These are phyloP conservation scores for Podospora fimiseda DNA, from an alignment of 495 filamentous ascomycete genomes.

Conservation along the genomic window DNA sequence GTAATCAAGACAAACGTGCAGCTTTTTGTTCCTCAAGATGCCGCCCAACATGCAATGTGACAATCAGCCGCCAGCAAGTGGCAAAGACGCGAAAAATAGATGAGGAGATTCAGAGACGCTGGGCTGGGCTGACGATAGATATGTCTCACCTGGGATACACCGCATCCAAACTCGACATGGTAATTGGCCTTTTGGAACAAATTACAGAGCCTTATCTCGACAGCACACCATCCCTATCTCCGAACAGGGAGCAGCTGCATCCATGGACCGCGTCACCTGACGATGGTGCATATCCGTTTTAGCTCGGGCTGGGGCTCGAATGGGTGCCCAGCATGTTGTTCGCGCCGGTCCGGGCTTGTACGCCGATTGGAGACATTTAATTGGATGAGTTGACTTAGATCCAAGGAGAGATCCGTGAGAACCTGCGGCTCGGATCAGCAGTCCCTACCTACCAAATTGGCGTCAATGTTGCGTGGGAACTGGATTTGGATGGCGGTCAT, in stretches of 20 bases:
- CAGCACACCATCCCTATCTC: constrained; percentile 1
- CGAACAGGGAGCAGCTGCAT: not conserved
- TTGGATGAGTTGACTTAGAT: not conserved
- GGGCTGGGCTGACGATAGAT: not conserved
- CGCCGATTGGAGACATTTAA: constrained; percentile 1
- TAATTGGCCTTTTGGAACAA: not conserved
- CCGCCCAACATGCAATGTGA: not conserved
- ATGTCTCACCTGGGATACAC: not conserved
- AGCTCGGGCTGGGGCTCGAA: too few relatives aligned
- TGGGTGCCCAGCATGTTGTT: constrained; percentile 12
- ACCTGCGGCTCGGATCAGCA: not conserved
- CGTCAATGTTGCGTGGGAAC: not conserved
- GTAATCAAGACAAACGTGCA: not conserved
- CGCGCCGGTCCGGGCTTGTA: constrained; percentile 12
- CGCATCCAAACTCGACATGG: not conserved
- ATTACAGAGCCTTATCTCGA: constrained; percentile 12
- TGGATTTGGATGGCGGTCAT: not conserved
- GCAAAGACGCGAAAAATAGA: not conserved
- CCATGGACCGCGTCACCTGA: constrained; percentile 26
- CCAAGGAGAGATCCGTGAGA: not conserved
- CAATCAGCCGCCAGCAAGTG: not conserved
- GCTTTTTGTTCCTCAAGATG: not conserved
- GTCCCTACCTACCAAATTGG: not conserved
- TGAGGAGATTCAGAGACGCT: not conserved
- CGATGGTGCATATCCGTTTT: constrained; percentile 24